phyloP scores from a whole-genome alignment of 352 stramenopile genomes.

The Phytophthora agathidicida region DNA sequence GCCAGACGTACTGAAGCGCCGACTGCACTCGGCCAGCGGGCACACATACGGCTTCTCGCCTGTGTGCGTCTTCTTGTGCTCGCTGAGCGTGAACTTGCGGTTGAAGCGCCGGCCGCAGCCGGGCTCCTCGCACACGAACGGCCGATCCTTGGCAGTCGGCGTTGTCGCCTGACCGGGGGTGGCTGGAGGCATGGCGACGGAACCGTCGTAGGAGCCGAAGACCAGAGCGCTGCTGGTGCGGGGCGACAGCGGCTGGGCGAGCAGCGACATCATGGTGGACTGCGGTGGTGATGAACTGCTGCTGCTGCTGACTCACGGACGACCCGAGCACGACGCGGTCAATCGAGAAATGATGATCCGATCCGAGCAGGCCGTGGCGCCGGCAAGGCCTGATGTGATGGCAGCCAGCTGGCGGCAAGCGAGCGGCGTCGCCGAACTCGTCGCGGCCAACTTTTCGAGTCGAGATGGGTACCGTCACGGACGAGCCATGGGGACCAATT shows the following conservation, averaged over 20 bases:
- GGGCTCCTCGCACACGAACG: constrained; percentile 50
- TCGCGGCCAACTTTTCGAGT: constrained; percentile 9
- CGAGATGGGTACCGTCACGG: constrained; percentile 19
- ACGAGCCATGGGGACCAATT: constrained; percentile 15
- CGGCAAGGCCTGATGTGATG: constrained; percentile 16
- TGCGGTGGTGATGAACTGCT: constrained; percentile 4
- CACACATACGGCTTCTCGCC: constrained; percentile 62
- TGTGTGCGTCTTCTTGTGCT: constrained; percentile 65
- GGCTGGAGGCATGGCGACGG: neutral
- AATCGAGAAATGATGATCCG: constrained; percentile 40
- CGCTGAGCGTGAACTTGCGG: constrained; percentile 64
- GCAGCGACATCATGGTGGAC: constrained; percentile 41
- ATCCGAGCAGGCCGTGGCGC: constrained; percentile 3
- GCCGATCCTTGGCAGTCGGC: constrained; percentile 30
- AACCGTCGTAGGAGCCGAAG: constrained; percentile 20
- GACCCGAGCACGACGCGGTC: constrained; percentile 9
- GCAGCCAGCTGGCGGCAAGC: constrained; percentile 25
- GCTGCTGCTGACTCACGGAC: constrained; percentile 6
- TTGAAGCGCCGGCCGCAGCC: constrained; percentile 50
- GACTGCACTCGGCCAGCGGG: constrained; percentile 45
- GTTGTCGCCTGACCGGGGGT: neutral
- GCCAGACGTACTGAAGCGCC: constrained; percentile 62
- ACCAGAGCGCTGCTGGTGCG: constrained; percentile 17
- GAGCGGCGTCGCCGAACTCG: constrained; percentile 11
- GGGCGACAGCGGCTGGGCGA: constrained; percentile 33